Evolutionary conservation across 805 yeast species (phyloP), one percentile per base, ranked within the genome.

Genomic region (Tetrapisispora iriomotensis): DNA sequence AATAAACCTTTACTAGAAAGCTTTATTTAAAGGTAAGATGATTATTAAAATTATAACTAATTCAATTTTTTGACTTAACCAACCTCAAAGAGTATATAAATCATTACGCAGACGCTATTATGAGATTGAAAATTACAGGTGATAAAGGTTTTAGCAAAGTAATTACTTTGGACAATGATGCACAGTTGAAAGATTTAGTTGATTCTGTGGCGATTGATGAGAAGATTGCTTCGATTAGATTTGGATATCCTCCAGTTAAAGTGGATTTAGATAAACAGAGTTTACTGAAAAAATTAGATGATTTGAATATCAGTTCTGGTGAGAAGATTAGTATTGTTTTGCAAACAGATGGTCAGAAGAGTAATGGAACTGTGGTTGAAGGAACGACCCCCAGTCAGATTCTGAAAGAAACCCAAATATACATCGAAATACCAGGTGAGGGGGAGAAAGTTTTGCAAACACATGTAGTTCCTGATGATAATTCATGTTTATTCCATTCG

Each of bases 401-500:
- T 13, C 32, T 41, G 20, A 29, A 32, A 22, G 35, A 14, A 41
- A 42, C 35, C 24, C 40, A 46, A 34, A 24, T 25, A 47, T 43
- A 28, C 25, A 43, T 42, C 25, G 29, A 22, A n/a, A 33, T 43
- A 17, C 48, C 40, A n/a, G 48, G 45, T 21, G 36, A 43, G 3
- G 48, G 41, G 9, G 49, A 61, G 15, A 58, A 64, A 6, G 61
- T 60, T 37, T 49, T 77, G 15, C 66, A 70, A 8, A 61, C 79
- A 7, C 68, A 83, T 22, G 70, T 72, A 36, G 74, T 81, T 41
- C 80, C 83, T 0, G 87, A 82, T 53, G 90, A 82, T 56, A 82
- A 82, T 53, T 79, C 90, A 8, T 82, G 94, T 53, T 60, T 82
- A 39, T 82, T 82, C 61, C 75, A 81, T 48, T 68, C 88, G 0